phyloP scores from a whole-genome alignment of 371 early-diverging fungal genomes.

The Vairimorpha ceranae region DNA sequence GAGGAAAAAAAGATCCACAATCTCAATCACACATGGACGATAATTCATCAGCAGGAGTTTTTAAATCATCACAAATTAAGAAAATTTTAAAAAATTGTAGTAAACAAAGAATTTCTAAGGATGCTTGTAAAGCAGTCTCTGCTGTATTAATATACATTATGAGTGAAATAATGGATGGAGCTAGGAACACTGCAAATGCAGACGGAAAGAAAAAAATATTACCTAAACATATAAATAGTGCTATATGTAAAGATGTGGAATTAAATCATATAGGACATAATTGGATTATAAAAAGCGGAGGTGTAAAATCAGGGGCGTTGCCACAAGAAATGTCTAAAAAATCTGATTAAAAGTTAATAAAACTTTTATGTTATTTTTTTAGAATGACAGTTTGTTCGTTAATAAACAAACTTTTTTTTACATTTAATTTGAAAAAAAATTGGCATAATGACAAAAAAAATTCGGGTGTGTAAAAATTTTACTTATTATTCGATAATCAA shows the following conservation, averaged over 20 bases:
- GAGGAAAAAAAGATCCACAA: conserved; percentile 62
- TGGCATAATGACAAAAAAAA: conserved; percentile 39
- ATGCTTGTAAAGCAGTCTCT: conserved; percentile 55
- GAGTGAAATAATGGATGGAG: conserved; percentile 62
- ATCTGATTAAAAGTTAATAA: not conserved
- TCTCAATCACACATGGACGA: conserved; percentile 51
- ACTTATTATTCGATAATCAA: conserved; percentile 47
- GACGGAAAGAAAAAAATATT: conserved; percentile 63
- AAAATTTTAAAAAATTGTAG: conserved; percentile 60
- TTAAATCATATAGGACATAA: conserved; percentile 51
- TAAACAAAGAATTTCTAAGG: conserved; percentile 59
- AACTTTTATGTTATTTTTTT: not conserved
- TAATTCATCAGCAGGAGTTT: conserved; percentile 22
- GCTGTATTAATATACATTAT: conserved; percentile 57
- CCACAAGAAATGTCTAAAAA: conserved; percentile 12
- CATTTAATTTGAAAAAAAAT: not conserved
- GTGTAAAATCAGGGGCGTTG: conserved; percentile 35
- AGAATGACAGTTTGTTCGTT: not conserved
- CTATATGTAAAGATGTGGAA: conserved; percentile 61
- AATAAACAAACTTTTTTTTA: not conserved
- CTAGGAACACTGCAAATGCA: conserved; percentile 55
- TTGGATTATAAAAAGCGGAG: conserved; percentile 61
- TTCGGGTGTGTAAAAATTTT: conserved; percentile 33
- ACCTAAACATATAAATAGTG: conserved; percentile 62
- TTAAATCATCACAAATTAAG: conserved; percentile 61